Conservation (phyloP, 2,329 filamentous ascomycete species). For the Sporothrix curviconia region DNA sequence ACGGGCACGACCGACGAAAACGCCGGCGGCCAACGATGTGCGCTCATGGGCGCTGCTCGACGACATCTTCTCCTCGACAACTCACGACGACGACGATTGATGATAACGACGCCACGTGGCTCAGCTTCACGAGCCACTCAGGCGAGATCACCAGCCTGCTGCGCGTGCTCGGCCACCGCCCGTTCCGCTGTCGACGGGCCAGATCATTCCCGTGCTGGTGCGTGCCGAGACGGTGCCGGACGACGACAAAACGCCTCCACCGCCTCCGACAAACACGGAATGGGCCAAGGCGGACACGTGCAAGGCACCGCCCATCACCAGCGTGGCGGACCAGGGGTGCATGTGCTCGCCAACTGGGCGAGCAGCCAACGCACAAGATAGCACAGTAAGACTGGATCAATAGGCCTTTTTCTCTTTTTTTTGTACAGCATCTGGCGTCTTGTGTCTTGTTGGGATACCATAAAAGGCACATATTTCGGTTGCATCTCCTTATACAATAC, state of each 20-base stretch:
- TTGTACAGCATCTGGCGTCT: too few relatives aligned
- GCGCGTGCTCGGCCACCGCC: conserved; percentile 42
- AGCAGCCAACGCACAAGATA: too few relatives aligned
- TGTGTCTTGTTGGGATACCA: too few relatives aligned
- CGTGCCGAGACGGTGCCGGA: conserved; percentile 37
- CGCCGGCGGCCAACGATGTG: conserved; percentile 40
- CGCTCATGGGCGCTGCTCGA: conserved; percentile 47
- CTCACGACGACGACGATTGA: too few relatives aligned
- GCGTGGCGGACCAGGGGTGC: conserved; percentile 32
- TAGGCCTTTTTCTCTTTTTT: too few relatives aligned
- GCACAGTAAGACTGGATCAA: too few relatives aligned
- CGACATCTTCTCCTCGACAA: conserved; percentile 52
- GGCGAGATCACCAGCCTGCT: conserved; percentile 46
- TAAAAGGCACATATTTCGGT: too few relatives aligned
- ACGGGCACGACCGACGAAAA: conserved; percentile 36
- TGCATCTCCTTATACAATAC: too few relatives aligned
- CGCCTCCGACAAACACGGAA: conserved; percentile 23
- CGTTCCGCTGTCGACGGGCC: conserved; percentile 59
- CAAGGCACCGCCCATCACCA: conserved; percentile 38
- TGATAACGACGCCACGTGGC: conserved; percentile 47
- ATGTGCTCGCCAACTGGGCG: conserved; percentile 32
- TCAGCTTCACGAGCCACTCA: conserved; percentile 55
- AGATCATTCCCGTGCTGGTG: conserved; percentile 61
- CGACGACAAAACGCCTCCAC: conserved; percentile 25
- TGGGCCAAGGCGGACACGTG: conserved; percentile 40